Base-by-base conservation (phyloP, 2,329 filamentous ascomycete species). In the Aspergillus pseudonomiae region DNA sequence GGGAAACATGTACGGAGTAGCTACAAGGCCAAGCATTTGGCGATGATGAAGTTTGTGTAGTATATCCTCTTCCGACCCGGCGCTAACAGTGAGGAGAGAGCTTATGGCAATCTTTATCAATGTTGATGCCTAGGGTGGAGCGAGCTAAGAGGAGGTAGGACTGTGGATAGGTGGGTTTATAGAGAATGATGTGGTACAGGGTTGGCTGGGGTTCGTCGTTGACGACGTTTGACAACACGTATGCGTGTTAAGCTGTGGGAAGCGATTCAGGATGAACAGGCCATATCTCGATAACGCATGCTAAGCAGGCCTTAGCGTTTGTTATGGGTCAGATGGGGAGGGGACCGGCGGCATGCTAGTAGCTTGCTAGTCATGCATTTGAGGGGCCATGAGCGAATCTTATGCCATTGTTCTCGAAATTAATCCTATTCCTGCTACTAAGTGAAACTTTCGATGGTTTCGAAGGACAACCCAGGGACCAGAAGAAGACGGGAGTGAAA, bases 181-280 rank as follows among this genome's bases (percentile, higher is more conserved):
- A 48, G 21, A 48, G 39, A 36, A 59, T 34, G 48, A 26, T 52
- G 45, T 45, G 36, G 48, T 21, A 45, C 26, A 43, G 48, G 28
- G 48, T 39, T 53, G 16, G 39, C 50, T 60, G 34, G 58, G 34
- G 58, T 52, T 30, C 16, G 48, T 52, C 19, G 48, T 50, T 48
- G 53, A 50, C 60, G 56, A 58, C 60, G 55, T 62, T 64, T 43
- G 57, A 56, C 57, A 60, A 63, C 57, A 60, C 61, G 61, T 60
- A 63, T 57, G 32, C 57, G 28, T 59, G 39, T 32, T 59, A 52
- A 30, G 26, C 56, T 58, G 28, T 48, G 56, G 41, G 24, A 32
- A n/a, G 16, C 48, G 56, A 58, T 39, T 19, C 41, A 58, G 46
- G 39, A 45, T 57, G 28, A 26, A 52, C 45, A 52, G 57, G 32